phyloP scores from a whole-genome alignment of 495 filamentous ascomycete species.

The Aspergillus asperescens region DNA sequence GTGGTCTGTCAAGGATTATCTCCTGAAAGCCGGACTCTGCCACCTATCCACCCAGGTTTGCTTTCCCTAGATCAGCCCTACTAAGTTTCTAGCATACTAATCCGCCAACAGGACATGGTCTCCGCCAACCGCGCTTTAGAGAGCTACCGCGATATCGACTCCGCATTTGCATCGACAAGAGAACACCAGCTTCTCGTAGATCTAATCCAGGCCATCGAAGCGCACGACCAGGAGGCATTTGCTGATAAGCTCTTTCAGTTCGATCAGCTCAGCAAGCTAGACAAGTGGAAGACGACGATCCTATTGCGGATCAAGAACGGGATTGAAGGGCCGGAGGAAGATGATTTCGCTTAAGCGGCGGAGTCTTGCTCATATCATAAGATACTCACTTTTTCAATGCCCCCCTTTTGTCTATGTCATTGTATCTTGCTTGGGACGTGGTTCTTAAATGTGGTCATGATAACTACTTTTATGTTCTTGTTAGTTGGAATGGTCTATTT shows the following conservation, averaged over 20 bases:
- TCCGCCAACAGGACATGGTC: slow-evolving; percentile 54
- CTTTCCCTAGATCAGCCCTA: neutral
- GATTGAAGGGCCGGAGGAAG: slow-evolving; percentile 64
- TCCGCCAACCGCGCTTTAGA: slow-evolving; percentile 71
- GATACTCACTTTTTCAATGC: neutral
- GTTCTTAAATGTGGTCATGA: neutral
- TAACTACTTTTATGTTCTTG: neutral
- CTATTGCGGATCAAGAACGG: slow-evolving; percentile 74
- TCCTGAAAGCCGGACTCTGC: slow-evolving; percentile 85
- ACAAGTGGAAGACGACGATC: slow-evolving; percentile 93
- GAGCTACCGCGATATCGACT: slow-evolving; percentile 75
- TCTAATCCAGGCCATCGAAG: slow-evolving; percentile 63
- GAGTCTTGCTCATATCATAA: neutral
- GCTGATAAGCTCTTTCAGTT: slow-evolving; percentile 80
- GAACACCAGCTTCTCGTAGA: slow-evolving; percentile 77
- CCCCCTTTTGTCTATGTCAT: neutral
- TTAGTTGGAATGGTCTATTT: neutral
- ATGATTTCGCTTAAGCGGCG: slow-evolving; percentile 59
- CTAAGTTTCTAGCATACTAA: neutral
- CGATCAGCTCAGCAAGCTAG: slow-evolving; percentile 84
- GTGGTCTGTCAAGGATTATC: slow-evolving; percentile 88
- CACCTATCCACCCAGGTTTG: slow-evolving; percentile 63
- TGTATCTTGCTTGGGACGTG: neutral
- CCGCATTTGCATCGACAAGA: slow-evolving; percentile 63
- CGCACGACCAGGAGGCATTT: slow-evolving; percentile 71